Evolutionary conservation across 2,329 filamentous ascomycete species (phyloP), one percentile per base, ranked within the genome.

Genomic region (Daldinia sp.): DNA sequence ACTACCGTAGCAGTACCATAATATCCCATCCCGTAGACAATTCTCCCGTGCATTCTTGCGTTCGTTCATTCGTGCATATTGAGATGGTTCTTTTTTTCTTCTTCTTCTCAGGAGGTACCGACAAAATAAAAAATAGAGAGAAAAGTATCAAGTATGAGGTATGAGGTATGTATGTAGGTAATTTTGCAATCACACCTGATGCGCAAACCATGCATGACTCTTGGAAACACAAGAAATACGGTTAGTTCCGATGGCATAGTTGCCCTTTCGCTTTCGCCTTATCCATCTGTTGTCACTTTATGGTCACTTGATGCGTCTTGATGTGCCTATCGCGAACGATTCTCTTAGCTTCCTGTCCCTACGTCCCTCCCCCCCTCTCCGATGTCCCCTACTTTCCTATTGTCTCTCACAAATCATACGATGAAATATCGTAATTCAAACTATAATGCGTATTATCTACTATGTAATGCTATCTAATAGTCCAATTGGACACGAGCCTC

Each of bases 391-490:
- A 34, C 11, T 15, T 45, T 15, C 39, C 39, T 59, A 54, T 37
- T 48, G 41, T 63, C 49, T 54, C 53, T 59, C 35, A 34, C 52
- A 63, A 32, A 68, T 68, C 67, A 64, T 69, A 67, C 65, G 62
- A 69, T 66, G 59, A 52, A 52, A 58, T 68, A 68, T 68, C 67
- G 63, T 63, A 66, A 64, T 64, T 63, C 59, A 35, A 65, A 56
- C 21, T 41, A 48, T 41, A 49, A 39, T 53, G 32, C 37, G 15
- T 53, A 53, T 37, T 27, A 41, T 53, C 21, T 53, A 41, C 34
- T 41, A 53, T 52, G 34, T 29, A 29, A 34, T 34, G 5, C 34
- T 17, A 35, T 35, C n/a, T 17, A 35, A 64, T 54, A 63, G 52
- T 37, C 62, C 62, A 65, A 67, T 65, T 62, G 58, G 58, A 60